Percentiles rank a stretch among this genome's conserved stretches.
phyloP scores from a whole-genome alignment of 2,329 filamentous ascomycete genomes.

The Diaporthe vaccinii region DNA sequence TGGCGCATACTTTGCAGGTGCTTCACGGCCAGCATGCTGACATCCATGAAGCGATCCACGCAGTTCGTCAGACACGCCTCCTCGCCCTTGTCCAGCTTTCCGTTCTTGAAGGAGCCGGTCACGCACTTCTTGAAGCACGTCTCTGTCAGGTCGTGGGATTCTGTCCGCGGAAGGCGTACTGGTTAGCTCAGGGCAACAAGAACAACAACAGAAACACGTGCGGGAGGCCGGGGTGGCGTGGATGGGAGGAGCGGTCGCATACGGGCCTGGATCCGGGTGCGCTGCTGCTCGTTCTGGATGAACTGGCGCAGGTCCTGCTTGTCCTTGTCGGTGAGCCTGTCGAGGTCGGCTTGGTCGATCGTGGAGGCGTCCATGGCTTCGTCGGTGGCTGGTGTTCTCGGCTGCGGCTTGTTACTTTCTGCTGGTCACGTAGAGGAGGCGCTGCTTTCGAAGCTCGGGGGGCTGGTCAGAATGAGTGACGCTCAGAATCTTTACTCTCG shows the following conservation, averaged over 20 bases:
- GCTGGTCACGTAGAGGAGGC: background rate
- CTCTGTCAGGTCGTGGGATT: constrained; percentile 72
- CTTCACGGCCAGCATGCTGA: constrained; percentile 86
- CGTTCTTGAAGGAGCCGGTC: constrained; percentile 77
- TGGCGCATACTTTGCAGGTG: constrained; percentile 77
- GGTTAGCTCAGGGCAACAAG: background rate
- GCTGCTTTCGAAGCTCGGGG: background rate
- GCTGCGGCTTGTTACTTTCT: background rate
- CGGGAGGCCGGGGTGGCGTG: background rate
- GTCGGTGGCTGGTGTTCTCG: background rate
- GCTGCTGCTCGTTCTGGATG: constrained; percentile 86
- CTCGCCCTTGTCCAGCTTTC: constrained; percentile 81
- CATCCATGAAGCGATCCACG: constrained; percentile 92
- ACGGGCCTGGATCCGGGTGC: constrained; percentile 77
- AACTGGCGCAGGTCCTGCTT: constrained; percentile 91
- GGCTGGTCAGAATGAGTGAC: constrained; percentile 6
- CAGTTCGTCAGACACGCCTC: constrained; percentile 91
- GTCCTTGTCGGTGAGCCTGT: constrained; percentile 83
- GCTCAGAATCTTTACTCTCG: constrained; percentile 37
- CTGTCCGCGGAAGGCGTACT: constrained; percentile 49
- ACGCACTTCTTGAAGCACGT: constrained; percentile 97
- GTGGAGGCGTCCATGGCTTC: constrained; percentile 38
- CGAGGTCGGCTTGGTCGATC: constrained; percentile 73
- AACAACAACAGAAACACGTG: background rate
- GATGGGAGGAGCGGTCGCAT: constrained; percentile 47